Base-by-base conservation (phyloP, 2,329 filamentous ascomycete species). In the Beauveria bassiana region DNA sequence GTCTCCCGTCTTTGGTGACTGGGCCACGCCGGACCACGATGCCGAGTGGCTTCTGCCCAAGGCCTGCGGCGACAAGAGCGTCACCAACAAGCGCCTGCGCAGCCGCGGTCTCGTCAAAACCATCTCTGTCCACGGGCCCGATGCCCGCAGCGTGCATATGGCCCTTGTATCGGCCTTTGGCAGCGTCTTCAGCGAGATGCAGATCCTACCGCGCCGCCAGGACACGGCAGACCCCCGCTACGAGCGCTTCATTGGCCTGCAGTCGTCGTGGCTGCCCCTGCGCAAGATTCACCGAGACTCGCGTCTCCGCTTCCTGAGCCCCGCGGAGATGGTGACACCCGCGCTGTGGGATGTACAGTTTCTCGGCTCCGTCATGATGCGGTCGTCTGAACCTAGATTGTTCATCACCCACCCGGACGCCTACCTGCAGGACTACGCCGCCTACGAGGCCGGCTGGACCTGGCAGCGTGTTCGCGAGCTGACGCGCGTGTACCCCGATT, bases 341-440 rank as follows among this genome's bases (percentile, higher is more conserved):
- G 82, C 86, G 1, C 73, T 86, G 3, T 93, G 90, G 90, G 84
- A 86, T 57, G 83, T 86, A 2, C 78, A 83, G 10, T 93, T 93
- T 64, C 78, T 93, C 31, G 80, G 80, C 55, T 86, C 87, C 53
- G 83, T 92, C 43, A 82, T 90, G 68, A 93, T 93, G 89, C 85
- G 87, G 68, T 81, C 85, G 34, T 80, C 83, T 10, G 80, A 82
- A 64, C 85, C 86, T 64, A 81, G 89, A 9, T 80, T 93, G 14
- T 93, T 89, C 73, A 80, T 93, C 62, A 93, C 90, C 1, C 87
- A 90, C 62, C 83, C 86, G 3, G 86, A 89, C 66, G 87, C 87
- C 1, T 93, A 93, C 65, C 74, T 90, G 2, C 90, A 93, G 68
- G 82, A 86, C 64, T 71, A 75, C 16, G 74, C 78, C 38, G 77